Conservation (phyloP, 2,329 filamentous ascomycete genomes). For the Fusarium anthophilum region DNA sequence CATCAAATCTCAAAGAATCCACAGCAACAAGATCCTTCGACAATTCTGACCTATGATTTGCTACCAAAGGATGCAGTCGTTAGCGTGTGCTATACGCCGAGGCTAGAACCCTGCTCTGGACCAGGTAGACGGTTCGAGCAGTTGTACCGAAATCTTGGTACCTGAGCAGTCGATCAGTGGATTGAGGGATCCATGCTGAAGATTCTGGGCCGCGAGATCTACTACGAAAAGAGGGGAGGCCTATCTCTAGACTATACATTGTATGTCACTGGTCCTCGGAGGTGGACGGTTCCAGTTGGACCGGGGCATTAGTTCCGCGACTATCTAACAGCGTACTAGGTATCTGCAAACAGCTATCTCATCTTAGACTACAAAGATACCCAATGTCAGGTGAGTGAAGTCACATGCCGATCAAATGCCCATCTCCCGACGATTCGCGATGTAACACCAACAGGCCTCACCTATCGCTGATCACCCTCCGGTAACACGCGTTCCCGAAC, state of each 20-base stretch:
- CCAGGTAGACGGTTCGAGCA: neutral
- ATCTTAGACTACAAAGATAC: neutral
- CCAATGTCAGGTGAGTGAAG: neutral
- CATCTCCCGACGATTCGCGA: neutral
- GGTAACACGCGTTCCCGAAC: neutral
- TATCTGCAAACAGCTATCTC: neutral
- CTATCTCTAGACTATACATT: neutral
- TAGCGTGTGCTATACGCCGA: neutral
- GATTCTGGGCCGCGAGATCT: neutral
- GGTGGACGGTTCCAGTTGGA: neutral
- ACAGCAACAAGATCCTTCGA: neutral
- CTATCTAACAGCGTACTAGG: neutral
- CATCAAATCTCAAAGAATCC: neutral
- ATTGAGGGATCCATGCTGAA: neutral
- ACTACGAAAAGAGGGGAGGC: neutral
- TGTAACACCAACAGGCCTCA: neutral
- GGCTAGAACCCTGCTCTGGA: neutral
- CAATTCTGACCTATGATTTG: neutral
- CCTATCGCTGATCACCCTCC: neutral
- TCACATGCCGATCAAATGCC: neutral
- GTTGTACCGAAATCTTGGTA: neutral
- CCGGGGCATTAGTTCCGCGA: neutral
- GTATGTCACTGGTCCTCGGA: neutral
- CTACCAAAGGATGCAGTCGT: neutral
- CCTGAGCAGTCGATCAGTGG: neutral